Conservation (phyloP, 495 filamentous ascomycete species). For the Jackrogersella minutella region DNA sequence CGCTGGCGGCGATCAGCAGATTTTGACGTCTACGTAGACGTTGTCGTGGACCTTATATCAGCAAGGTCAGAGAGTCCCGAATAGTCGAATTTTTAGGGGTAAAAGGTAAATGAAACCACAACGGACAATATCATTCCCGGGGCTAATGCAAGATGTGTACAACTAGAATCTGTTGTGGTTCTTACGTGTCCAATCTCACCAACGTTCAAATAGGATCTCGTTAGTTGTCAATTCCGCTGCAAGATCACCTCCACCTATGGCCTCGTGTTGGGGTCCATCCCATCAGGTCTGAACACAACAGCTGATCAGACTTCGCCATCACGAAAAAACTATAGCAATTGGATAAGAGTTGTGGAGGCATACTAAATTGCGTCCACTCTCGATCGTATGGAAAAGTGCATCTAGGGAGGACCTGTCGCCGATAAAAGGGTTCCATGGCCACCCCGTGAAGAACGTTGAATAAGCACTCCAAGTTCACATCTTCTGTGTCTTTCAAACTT, state of each 20-base stretch:
- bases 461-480: constrained; percentile 6
- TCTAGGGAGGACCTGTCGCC: constrained; percentile 4
- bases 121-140: constrained; percentile 9
- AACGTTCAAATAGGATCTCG: constrained; percentile 25
- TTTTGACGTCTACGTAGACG: background rate
- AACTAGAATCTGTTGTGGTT: constrained; percentile 9
- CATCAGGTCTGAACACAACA: constrained; percentile 22
- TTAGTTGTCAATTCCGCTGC: constrained; percentile 22
- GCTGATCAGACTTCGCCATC: constrained; percentile 19
- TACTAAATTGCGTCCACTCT: background rate
- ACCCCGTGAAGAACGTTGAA: background rate
- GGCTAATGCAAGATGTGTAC: constrained; percentile 9
- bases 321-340: constrained; percentile 13
- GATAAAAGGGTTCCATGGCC: constrained; percentile 21
- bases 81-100: background rate
- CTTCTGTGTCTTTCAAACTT: background rate
- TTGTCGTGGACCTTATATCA: background rate
- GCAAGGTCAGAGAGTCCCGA: background rate
- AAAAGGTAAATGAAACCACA: background rate
- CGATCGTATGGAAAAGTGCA: background rate
- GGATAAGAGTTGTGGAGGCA: constrained; percentile 4
- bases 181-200: constrained; percentile 18
- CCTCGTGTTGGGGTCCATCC: constrained; percentile 17
- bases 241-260: constrained; percentile 21
- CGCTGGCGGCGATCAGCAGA: background rate